A percentile compares a stretch with the other conserved stretches of the same genome.
These are phyloP conservation scores for Sporopachydermia cereana DNA, from an alignment of 1,139 yeast species.

Conservation along the genomic window DNA sequence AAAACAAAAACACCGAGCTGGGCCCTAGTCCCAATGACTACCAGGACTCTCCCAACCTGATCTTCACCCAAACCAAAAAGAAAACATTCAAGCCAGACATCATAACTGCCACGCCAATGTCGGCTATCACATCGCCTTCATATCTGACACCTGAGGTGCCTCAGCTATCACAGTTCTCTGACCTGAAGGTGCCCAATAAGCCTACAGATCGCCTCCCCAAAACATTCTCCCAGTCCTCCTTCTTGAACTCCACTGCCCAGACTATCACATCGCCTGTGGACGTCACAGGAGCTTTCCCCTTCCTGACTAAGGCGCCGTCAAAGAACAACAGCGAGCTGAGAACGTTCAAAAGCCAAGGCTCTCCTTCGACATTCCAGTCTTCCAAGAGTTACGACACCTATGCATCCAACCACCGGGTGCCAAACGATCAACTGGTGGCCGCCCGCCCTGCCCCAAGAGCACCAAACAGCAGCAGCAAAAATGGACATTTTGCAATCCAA, in stretches of 20 bases:
- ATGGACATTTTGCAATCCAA: not conserved
- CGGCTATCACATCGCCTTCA: not conserved
- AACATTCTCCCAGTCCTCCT: slow-evolving; percentile 3
- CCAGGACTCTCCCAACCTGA: not conserved
- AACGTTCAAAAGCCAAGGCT: not conserved
- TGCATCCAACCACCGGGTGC: not conserved
- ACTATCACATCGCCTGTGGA: slow-evolving; percentile 2
- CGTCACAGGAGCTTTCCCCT: not conserved
- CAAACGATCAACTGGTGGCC: not conserved
- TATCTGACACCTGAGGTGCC: not conserved
- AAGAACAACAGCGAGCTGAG: not conserved
- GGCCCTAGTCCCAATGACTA: not conserved
- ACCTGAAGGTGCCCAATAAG: not conserved
- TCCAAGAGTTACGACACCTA: not conserved
- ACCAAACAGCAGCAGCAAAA: not conserved
- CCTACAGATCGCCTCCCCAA: not conserved
- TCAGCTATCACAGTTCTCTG: not conserved
- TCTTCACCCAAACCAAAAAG: not conserved
- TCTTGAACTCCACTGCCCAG: not conserved
- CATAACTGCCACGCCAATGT: not conserved
- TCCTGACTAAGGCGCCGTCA: slow-evolving; percentile 3
- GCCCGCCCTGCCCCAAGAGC: slow-evolving; percentile 1
- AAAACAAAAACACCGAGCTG: not conserved
- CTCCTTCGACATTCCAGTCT: not conserved
- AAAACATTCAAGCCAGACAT: not conserved